Evolutionary conservation across 352 stramenopile species (phyloP).

Genomic region (Halophytophthora polymorphica): DNA sequence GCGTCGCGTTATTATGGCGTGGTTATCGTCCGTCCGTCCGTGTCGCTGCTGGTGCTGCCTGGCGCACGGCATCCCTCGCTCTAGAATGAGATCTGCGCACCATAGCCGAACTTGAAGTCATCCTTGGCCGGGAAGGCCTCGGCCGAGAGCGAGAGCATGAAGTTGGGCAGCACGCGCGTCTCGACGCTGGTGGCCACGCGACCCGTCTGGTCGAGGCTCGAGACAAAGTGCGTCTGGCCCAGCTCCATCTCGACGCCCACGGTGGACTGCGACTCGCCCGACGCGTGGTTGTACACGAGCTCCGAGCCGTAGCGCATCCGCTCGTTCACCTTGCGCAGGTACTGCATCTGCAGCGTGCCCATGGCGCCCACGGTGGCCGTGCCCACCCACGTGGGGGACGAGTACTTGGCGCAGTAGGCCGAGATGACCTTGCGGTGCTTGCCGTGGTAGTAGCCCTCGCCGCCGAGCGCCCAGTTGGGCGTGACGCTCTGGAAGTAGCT

Average conservation of each 20-base stretch:
- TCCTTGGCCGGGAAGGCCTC: constrained; percentile 85
- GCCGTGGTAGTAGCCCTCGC: constrained; percentile 87
- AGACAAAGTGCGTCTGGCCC: constrained; percentile 81
- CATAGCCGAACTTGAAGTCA: constrained; percentile 91
- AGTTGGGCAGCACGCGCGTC: constrained; percentile 83
- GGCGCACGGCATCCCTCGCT: background rate
- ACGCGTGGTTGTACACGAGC: constrained; percentile 84
- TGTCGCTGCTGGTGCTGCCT: too few relatives aligned
- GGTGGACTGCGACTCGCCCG: constrained; percentile 77
- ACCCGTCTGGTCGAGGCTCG: constrained; percentile 79
- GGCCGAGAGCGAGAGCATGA: constrained; percentile 80
- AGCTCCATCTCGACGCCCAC: constrained; percentile 83
- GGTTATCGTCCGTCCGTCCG: too few relatives aligned
- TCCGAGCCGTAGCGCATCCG: constrained; percentile 83
- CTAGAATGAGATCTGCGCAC: constrained; percentile 87
- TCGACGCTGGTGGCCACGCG: constrained; percentile 83
- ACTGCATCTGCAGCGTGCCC: constrained; percentile 83
- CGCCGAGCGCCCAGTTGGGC: constrained; percentile 68
- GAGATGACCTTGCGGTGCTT: constrained; percentile 85
- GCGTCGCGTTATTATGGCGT: too few relatives aligned
- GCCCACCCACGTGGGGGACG: constrained; percentile 58
- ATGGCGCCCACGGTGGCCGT: constrained; percentile 76
- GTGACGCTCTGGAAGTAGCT: constrained; percentile 89
- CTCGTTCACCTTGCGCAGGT: constrained; percentile 81
- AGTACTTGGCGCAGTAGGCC: constrained; percentile 85